Conservation (phyloP, 257 asterid species). For the Ophiorrhiza pumila region DNA sequence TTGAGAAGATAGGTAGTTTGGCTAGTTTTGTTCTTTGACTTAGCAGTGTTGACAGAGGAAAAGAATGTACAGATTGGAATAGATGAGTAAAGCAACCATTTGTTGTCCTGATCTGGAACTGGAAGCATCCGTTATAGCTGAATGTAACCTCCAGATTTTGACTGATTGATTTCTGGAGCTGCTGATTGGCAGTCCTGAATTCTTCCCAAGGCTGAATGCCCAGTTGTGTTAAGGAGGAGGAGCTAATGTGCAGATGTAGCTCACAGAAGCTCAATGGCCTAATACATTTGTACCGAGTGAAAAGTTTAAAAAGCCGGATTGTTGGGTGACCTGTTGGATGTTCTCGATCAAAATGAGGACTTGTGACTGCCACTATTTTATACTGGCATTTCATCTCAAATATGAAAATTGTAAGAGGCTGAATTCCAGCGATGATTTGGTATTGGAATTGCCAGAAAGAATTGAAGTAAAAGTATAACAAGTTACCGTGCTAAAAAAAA, state of each 20-base stretch:
- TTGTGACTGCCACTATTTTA: not conserved
- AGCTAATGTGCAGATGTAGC: slow-evolving; percentile 10
- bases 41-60: slow-evolving; percentile 31
- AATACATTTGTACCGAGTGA: not conserved
- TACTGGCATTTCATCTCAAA: not conserved
- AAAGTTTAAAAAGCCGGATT: not conserved
- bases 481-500: no score
- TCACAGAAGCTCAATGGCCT: no score
- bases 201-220: slow-evolving; percentile 2
- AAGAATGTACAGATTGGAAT: slow-evolving; percentile 53
- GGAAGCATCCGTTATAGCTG: slow-evolving; percentile 28
- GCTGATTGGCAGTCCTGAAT: slow-evolving; percentile 15
- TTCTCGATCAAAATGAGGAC: not conserved
- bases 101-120: slow-evolving; percentile 35
- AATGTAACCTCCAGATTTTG: slow-evolving; percentile 26
- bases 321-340: not conserved
- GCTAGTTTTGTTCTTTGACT: slow-evolving; percentile 46
- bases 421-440: not conserved
- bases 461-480: not conserved
- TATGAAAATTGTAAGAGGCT: not conserved
- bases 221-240: not conserved
- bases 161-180: slow-evolving; percentile 14
- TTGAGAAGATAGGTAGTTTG: slow-evolving; percentile 36
- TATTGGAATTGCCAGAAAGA: not conserved
- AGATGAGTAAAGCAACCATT: slow-evolving; percentile 28